Evolutionary conservation across 768 basidiomycete genomes (phyloP), one percentile per base, ranked within the genome.

Genomic region (Boletus sp.): DNA sequence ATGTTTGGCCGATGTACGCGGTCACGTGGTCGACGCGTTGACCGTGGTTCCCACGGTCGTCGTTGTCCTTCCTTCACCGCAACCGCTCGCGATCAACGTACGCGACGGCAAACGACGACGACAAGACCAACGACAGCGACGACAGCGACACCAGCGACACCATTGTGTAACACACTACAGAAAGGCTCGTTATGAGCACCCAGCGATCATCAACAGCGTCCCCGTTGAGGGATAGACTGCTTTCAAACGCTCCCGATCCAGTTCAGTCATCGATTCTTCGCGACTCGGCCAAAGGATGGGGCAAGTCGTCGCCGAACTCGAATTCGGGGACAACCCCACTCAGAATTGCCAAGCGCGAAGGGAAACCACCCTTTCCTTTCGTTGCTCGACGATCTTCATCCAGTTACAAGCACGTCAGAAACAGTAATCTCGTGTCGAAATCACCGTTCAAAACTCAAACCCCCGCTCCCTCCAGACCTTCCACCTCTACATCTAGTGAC

Each of bases 381-480:
- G 71, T 90, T 42, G 83, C 84, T 45, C 83, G 90, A 32, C 80
- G 90, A 40, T 78, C 82, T 15, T 90, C 88, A 8, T 85, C 83
- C 39, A 90, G 88, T 70, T 93, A 86, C 72, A 85, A 81, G 59
- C 90, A 90, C 70, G 79, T 92, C 59, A 80, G 79, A 63, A 85
- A 75, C 62, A 89, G 84, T 67, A 84, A 87, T 65, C 84, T 92
- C 52, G 91, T 93, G 17, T 84, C 87, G 29, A 91, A 91, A 61
- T 93, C 91, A 11, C 90, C 90, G 10, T 93, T 93, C 75, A 88
- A 87, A 63, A 82, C 81, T 3, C 82, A 83, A 56, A 75, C 82
- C 25, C 77, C 82, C 45, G 75, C 77, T n/a, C 75, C 81, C 32
- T 70, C 79, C 4, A 57, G 41, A 54, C 64, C 66, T 0, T 64